Base-by-base conservation (phyloP, 371 early-diverging fungal species). In the Parasitella parasitica region DNA sequence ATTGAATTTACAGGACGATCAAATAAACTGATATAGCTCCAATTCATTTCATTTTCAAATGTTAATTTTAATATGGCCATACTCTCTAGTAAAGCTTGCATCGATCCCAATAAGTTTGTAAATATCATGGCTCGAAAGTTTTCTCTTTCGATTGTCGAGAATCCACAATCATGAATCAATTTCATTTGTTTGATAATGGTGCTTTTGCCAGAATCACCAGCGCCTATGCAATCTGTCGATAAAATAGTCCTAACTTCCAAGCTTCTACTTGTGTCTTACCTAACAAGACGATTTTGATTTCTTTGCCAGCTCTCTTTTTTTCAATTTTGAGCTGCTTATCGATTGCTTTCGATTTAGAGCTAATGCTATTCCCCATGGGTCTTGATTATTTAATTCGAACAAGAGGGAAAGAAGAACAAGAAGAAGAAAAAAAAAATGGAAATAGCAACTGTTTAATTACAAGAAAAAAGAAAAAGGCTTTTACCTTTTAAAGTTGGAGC, bases 181-280 rank as follows among this genome's bases (percentile, higher is more conserved):
- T 91, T 91, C 95, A 97, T 96, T 70, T 97, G 97, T 75, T 97
- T 97, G 39, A 97, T 79, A 65, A 97, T 92, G 32, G 97, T 97
- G 51, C 91, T 89, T 75, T 97, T 97, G 28, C 97, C 97, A 2
- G 96, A 95, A 78, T 97, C 97, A 49, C 97, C 97, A 46, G 95
- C 94, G 41, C 97, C 95, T 94, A 70, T 34, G 16, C 27, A 4
- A 11, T 20, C 8, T 46, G 46, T 46, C 35, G 32, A 53, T 35
- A 36, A 53, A 16, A 1, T 7, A 18, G 3, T 7, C 27, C 22
- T 20, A n/a, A 32, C 61, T 27, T 30, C 13, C 8, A 18, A 9
- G 37, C 7, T n/a, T 49, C n/a, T 6, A 13, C n/a, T 1, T 15
- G 0, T 28, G 4, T 9, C 13, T 28, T 76, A 94, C 95, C 97